These are phyloP conservation scores for Marasmius tenuissimus DNA, from an alignment of 1,284 basidiomycete species.

Conservation along the genomic window DNA sequence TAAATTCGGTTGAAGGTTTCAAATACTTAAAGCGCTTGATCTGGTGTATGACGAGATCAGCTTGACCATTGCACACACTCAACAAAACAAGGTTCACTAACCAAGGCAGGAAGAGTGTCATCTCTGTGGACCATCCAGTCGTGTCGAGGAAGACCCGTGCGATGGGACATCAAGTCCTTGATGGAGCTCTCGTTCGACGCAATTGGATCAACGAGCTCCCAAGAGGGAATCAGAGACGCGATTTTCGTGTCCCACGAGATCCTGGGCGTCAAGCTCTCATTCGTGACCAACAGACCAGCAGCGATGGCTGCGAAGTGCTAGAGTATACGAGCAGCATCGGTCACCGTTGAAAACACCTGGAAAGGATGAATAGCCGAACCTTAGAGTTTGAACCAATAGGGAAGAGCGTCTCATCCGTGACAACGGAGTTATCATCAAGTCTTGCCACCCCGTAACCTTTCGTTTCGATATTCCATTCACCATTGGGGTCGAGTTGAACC, in stretches of 20 bases:
- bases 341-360: no score
- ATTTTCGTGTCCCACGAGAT: conserved; percentile 25
- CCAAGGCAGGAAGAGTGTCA: conserved; percentile 1
- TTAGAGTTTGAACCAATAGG: conserved; percentile 24
- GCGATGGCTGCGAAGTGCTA: conserved; percentile 24
- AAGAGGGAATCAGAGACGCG: conserved; percentile 20
- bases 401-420: conserved; percentile 21
- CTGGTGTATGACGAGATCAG: background rate
- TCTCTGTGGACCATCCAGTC: conserved; percentile 9
- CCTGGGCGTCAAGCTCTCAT: conserved; percentile 21
- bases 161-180: conserved; percentile 26
- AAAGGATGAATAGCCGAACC: conserved; percentile 3
- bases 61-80: background rate
- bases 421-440: conserved; percentile 3
- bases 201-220: conserved; percentile 19
- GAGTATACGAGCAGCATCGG: no score
- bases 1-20: conserved; percentile 6
- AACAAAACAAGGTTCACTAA: background rate
- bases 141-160: conserved; percentile 24
- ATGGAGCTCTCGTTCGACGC: conserved; percentile 20
- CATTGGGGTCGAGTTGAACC: conserved; percentile 12
- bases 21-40: conserved; percentile 5
- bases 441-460: conserved; percentile 21
- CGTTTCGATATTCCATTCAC: conserved; percentile 20
- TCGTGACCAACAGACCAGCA: conserved; percentile 25